Conservation (phyloP, 75 land plant genomes). For the Adiantum capillusveneris region DNA sequence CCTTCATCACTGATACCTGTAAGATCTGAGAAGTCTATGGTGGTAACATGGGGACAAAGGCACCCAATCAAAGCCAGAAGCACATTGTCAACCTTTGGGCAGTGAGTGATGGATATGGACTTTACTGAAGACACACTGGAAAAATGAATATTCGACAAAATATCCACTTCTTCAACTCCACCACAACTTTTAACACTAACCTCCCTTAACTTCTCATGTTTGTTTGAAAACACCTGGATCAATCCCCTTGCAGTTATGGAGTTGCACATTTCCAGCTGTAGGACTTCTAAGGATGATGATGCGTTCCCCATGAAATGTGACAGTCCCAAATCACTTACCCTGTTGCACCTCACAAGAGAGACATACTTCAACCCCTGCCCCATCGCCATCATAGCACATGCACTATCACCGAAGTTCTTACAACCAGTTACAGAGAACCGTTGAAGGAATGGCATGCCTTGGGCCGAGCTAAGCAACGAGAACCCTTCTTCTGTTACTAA, state of each 20-base stretch:
- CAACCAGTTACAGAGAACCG: slow-evolving; percentile 39
- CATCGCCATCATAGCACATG: slow-evolving; percentile 43
- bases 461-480: slow-evolving; percentile 51
- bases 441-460: slow-evolving; percentile 48
- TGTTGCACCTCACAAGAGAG: slow-evolving; percentile 39
- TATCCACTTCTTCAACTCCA: slow-evolving; percentile 37
- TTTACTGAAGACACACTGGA: slow-evolving; percentile 40
- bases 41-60: slow-evolving; percentile 49
- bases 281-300: slow-evolving; percentile 47
- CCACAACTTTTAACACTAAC: slow-evolving; percentile 51
- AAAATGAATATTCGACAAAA: background rate
- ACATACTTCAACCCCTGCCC: slow-evolving; percentile 49
- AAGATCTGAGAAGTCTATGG: slow-evolving; percentile 56
- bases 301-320: slow-evolving; percentile 40
- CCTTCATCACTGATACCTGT: slow-evolving; percentile 52
- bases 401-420: slow-evolving; percentile 53
- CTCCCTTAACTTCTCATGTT: slow-evolving; percentile 39
- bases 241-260: slow-evolving; percentile 52
- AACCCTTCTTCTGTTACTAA: slow-evolving; percentile 66
- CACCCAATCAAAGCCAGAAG: slow-evolving; percentile 48
- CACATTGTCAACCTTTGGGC: slow-evolving; percentile 50
- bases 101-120: slow-evolving; percentile 47
- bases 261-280: slow-evolving; percentile 77
- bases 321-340: slow-evolving; percentile 50
- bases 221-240: slow-evolving; percentile 31